These are phyloP conservation scores for Trypethelium eluteriae DNA, from an alignment of 495 filamentous ascomycete species.

Conservation along the genomic window DNA sequence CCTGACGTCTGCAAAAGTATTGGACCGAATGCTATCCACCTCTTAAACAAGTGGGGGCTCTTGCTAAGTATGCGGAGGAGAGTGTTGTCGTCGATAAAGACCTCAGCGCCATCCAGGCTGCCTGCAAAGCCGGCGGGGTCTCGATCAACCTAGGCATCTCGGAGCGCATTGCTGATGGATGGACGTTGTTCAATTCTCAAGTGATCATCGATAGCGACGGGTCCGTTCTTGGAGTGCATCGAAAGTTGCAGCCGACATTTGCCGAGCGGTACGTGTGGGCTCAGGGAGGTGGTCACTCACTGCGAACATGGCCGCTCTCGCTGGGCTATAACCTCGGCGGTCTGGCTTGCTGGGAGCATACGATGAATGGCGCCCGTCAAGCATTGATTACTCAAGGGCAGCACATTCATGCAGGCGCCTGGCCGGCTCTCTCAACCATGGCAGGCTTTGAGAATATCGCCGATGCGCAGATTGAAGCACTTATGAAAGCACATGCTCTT, in stretches of 20 bases:
- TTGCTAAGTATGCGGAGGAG: constrained; percentile 31
- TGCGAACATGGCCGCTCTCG: constrained; percentile 23
- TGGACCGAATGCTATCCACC: constrained; percentile 25
- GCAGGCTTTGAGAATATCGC: constrained; percentile 33
- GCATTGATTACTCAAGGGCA: constrained; percentile 28
- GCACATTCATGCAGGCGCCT: constrained; percentile 24
- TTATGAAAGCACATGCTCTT: constrained; percentile 41
- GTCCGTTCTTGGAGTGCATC: constrained; percentile 40
- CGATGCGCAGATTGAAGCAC: constrained; percentile 39
- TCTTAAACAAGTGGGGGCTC: constrained; percentile 20
- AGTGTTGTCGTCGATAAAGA: constrained; percentile 35
- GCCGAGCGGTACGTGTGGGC: constrained; percentile 42
- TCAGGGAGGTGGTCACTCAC: constrained; percentile 38
- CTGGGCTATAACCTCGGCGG: constrained; percentile 38
- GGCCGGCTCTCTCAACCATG: constrained; percentile 29
- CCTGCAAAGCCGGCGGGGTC: constrained; percentile 29
- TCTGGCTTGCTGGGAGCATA: constrained; percentile 46
- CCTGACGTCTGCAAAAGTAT: constrained; percentile 16
- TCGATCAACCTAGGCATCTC: constrained; percentile 37
- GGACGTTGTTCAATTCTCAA: constrained; percentile 31
- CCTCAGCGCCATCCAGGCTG: constrained; percentile 32
- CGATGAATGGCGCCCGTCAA: constrained; percentile 38
- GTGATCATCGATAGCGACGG: constrained; percentile 38
- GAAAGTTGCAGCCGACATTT: constrained; percentile 46
- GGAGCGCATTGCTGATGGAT: constrained; percentile 34